phyloP scores from a whole-genome alignment of 1,284 basidiomycete species.

The Ceraceosorus guamensis region DNA sequence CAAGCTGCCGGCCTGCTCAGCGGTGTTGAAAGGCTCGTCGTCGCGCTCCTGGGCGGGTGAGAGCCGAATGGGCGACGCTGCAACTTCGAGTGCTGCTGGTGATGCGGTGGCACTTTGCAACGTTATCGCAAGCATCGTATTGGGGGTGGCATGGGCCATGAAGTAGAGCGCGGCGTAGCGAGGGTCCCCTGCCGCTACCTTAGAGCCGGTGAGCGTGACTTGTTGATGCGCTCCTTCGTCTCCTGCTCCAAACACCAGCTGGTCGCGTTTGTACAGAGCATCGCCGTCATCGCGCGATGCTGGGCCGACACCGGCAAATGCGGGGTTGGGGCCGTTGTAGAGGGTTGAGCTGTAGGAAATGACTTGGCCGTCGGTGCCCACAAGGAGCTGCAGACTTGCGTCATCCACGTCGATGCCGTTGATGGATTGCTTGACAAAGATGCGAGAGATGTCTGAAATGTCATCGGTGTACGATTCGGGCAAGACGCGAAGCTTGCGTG shows the following conservation, averaged over 20 bases:
- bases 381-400: slow-evolving; percentile 29
- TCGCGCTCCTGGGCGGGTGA: slow-evolving; percentile 7
- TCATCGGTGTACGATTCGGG: slow-evolving; percentile 35
- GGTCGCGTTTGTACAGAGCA: slow-evolving; percentile 16
- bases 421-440: slow-evolving; percentile 31
- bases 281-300: too few species aligned
- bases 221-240: too few species aligned
- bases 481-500: slow-evolving; percentile 28
- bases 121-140: slow-evolving; percentile 19
- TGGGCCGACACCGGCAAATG: too few species aligned
- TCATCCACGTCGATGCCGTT: slow-evolving; percentile 33
- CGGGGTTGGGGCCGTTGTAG: slow-evolving; percentile 26
- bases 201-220: too few species aligned
- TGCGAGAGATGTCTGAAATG: slow-evolving; percentile 26
- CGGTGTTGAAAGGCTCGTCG: background rate
- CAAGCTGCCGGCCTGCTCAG: slow-evolving; percentile 15
- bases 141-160: slow-evolving; percentile 28
- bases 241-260: slow-evolving; percentile 32
- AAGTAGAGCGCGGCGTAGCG: slow-evolving; percentile 32
- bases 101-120: slow-evolving; percentile 11
- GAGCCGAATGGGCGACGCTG: background rate
- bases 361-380: slow-evolving; percentile 17
- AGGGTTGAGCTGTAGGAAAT: slow-evolving; percentile 33
- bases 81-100: background rate
- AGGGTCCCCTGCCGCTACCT: slow-evolving; percentile 23